A percentile compares a stretch with the other conserved stretches of the same genome.
phyloP scores from a whole-genome alignment of 371 early-diverging fungal genomes.

The Circinella minor region DNA sequence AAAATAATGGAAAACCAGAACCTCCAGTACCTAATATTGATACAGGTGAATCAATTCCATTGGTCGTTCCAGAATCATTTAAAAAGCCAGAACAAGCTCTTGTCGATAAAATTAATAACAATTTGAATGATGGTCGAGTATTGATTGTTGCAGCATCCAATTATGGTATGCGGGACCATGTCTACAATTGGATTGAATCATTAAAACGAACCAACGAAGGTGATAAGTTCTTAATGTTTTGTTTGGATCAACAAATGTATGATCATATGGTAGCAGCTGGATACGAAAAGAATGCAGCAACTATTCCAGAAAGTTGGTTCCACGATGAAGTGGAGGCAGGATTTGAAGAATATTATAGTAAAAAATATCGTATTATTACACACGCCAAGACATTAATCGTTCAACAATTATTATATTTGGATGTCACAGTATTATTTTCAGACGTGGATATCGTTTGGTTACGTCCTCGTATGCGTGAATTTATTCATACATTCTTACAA shows the following conservation, averaged over 20 bases:
- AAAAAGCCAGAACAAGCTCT: conserved; percentile 30
- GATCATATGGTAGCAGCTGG: conserved; percentile 36
- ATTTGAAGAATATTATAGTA: conserved; percentile 46
- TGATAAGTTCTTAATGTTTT: conserved; percentile 46
- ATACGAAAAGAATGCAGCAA: conserved; percentile 33
- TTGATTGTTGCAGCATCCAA: conserved; percentile 49
- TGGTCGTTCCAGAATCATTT: conserved; percentile 32
- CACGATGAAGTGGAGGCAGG: conserved; percentile 42
- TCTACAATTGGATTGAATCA: conserved; percentile 56
- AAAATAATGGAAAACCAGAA: neutral
- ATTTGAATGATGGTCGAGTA: conserved; percentile 34
- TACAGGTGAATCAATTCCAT: neutral
- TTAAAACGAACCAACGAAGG: conserved; percentile 36
- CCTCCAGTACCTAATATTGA: neutral
- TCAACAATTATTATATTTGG: conserved; percentile 35
- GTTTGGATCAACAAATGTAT: conserved; percentile 45
- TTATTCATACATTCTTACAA: conserved; percentile 22
- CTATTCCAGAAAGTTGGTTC: conserved; percentile 45
- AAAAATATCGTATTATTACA: conserved; percentile 47
- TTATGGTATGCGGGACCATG: conserved; percentile 53
- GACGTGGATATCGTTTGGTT: conserved; percentile 42
- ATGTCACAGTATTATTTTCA: conserved; percentile 36
- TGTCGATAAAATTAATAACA: conserved; percentile 39
- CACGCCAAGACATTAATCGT: conserved; percentile 41
- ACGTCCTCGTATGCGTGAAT: conserved; percentile 27